phyloP scores from a whole-genome alignment of 805 yeast species.

The Brettanomyces anomalus region DNA sequence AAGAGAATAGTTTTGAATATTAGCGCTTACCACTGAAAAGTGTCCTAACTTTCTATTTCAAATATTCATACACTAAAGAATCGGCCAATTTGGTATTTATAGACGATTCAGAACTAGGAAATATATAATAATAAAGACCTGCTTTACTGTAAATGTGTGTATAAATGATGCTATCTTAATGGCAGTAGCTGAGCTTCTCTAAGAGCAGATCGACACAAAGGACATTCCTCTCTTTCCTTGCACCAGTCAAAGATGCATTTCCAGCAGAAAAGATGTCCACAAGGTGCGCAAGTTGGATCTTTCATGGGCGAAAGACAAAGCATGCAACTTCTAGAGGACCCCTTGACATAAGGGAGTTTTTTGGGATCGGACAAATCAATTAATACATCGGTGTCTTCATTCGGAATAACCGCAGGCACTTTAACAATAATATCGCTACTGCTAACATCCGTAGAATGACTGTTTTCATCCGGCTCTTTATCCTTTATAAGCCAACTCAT shows the following conservation, averaged over 20 bases:
- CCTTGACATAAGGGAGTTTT: constrained; percentile 60
- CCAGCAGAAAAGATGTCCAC: constrained; percentile 97
- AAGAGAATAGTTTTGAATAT: constrained; percentile 44
- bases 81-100: background rate
- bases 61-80: too few relatives aligned
- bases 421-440: background rate
- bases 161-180: constrained; percentile 27
- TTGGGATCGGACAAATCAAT: constrained; percentile 50
- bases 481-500: constrained; percentile 8
- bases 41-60: too few relatives aligned
- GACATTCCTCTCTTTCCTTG: constrained; percentile 81
- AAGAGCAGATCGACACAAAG: constrained; percentile 73
- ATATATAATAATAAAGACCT: background rate
- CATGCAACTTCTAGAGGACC: constrained; percentile 66
- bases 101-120: background rate
- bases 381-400: background rate
- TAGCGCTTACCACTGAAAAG: constrained; percentile 29
- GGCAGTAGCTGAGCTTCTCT: constrained; percentile 56
- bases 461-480: too few relatives aligned
- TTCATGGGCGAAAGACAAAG: constrained; percentile 74
- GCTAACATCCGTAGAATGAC: too few relatives aligned
- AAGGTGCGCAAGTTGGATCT: constrained; percentile 76
- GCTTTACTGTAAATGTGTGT: background rate
- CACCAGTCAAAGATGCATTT: constrained; percentile 84
- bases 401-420: background rate